These are phyloP conservation scores for Dysphania ambrosioides DNA, from an alignment of 148 eudicot genomes.

Conservation along the genomic window DNA sequence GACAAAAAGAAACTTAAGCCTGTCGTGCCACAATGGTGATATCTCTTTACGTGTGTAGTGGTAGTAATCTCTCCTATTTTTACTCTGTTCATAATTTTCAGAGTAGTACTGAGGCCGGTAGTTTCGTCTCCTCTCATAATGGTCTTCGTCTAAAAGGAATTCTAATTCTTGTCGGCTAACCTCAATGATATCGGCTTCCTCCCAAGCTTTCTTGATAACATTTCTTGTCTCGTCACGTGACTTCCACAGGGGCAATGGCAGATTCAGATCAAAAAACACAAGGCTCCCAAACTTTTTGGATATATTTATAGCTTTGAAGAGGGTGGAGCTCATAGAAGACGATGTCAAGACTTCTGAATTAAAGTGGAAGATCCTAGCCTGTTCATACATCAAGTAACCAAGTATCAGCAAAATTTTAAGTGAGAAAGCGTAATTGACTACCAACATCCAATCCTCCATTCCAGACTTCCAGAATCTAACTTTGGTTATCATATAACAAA, in stretches of 20 bases:
- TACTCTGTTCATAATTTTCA: slow-evolving; percentile 56
- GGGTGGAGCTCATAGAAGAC: slow-evolving; percentile 59
- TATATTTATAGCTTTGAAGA: slow-evolving; percentile 65
- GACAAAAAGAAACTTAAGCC: slow-evolving; percentile 69
- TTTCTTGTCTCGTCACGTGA: slow-evolving; percentile 73
- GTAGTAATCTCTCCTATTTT: slow-evolving; percentile 58
- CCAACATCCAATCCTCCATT: neutral
- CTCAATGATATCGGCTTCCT: slow-evolving; percentile 72
- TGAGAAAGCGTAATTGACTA: neutral
- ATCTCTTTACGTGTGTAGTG: slow-evolving; percentile 82
- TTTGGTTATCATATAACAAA: neutral
- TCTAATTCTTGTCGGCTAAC: slow-evolving; percentile 75
- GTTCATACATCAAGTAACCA: slow-evolving; percentile 26
- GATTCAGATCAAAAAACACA: slow-evolving; percentile 72
- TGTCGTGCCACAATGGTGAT: slow-evolving; percentile 79
- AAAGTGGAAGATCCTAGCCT: slow-evolving; percentile 90
- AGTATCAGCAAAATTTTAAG: neutral
- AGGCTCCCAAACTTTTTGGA: slow-evolving; percentile 79
- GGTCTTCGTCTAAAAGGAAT: slow-evolving; percentile 73
- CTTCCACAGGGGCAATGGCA: slow-evolving; percentile 78
- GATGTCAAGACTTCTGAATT: slow-evolving; percentile 74
- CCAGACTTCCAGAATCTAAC: neutral
- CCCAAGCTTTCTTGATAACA: slow-evolving; percentile 76
- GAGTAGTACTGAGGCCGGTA: slow-evolving; percentile 76
- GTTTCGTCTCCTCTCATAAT: slow-evolving; percentile 60